Conservation (phyloP, 1,139 yeast species). For the Protomyces lactucae-debilis region DNA sequence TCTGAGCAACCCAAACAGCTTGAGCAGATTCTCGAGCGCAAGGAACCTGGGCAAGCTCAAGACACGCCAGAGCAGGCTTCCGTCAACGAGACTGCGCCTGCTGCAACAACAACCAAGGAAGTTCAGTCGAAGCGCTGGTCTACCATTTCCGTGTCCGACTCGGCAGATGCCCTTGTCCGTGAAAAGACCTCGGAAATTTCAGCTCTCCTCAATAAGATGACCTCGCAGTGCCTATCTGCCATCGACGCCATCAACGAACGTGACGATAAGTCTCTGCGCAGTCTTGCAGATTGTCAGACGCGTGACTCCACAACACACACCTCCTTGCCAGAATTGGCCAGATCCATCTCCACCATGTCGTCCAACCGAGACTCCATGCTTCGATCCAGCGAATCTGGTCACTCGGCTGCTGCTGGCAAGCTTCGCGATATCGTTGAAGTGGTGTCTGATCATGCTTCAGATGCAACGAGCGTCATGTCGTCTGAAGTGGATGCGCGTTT, state of each 20-base stretch:
- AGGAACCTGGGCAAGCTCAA: neutral
- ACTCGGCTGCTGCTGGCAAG: neutral
- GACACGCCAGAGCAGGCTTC: neutral
- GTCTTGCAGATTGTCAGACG: neutral
- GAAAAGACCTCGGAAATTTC: constrained; percentile 16
- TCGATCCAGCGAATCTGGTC: neutral
- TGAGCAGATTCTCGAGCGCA: constrained; percentile 1
- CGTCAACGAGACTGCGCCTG: neutral
- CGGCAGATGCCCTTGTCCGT: constrained; percentile 19
- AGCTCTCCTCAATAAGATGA: constrained; percentile 16
- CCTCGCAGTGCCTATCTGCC: constrained; percentile 19
- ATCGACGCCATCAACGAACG: constrained; percentile 13
- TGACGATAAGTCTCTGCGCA: constrained; percentile 12
- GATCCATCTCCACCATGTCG: neutral
- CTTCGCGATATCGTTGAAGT: neutral
- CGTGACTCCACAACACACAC: neutral
- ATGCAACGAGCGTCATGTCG: neutral
- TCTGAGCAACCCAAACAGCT: constrained; percentile 15
- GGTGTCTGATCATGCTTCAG: neutral
- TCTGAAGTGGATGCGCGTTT: neutral
- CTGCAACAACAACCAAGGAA: neutral
- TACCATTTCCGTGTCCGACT: constrained; percentile 2
- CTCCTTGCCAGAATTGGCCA: neutral
- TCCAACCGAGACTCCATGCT: neutral
- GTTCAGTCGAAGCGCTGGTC: neutral